phyloP scores from a whole-genome alignment of 805 yeast genomes.

The Kazachstania bromeliacearum region DNA sequence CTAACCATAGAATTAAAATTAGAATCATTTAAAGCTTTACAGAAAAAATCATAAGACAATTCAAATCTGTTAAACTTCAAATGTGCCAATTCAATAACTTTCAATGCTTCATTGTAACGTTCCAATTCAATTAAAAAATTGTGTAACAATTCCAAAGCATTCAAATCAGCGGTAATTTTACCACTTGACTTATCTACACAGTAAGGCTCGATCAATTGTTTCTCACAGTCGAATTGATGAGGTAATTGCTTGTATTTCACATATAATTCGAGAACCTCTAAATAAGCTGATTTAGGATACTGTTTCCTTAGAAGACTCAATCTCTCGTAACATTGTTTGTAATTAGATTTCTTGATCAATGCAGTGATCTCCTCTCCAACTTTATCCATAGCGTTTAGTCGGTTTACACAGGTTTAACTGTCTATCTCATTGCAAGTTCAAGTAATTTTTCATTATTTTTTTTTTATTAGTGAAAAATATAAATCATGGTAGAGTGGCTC shows the following conservation, averaged over 20 bases:
- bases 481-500: no score
- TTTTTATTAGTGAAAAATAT: no score
- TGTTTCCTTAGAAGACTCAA: slow-evolving; percentile 37
- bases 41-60: slow-evolving; percentile 49
- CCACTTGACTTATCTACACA: slow-evolving; percentile 13
- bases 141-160: slow-evolving; percentile 41
- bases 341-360: slow-evolving; percentile 46
- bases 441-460: no score
- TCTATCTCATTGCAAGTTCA: no score
- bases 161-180: slow-evolving; percentile 37
- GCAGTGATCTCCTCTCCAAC: slow-evolving; percentile 29
- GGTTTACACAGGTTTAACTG: no score
- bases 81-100: slow-evolving; percentile 48
- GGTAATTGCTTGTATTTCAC: slow-evolving; percentile 25
- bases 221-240: slow-evolving; percentile 26
- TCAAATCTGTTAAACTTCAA: slow-evolving; percentile 46
- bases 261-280: slow-evolving; percentile 30
- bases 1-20: slow-evolving; percentile 48
- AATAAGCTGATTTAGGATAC: slow-evolving; percentile 49
- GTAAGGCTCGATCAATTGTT: slow-evolving; percentile 20
- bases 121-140: slow-evolving; percentile 36
- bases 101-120: slow-evolving; percentile 33
- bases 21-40: slow-evolving; percentile 36
- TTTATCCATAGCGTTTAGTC: slow-evolving; percentile 15
- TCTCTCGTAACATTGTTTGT: slow-evolving; percentile 39